Base-by-base conservation (phyloP, 352 stramenopile species). In the Globisporangium barbulae region DNA sequence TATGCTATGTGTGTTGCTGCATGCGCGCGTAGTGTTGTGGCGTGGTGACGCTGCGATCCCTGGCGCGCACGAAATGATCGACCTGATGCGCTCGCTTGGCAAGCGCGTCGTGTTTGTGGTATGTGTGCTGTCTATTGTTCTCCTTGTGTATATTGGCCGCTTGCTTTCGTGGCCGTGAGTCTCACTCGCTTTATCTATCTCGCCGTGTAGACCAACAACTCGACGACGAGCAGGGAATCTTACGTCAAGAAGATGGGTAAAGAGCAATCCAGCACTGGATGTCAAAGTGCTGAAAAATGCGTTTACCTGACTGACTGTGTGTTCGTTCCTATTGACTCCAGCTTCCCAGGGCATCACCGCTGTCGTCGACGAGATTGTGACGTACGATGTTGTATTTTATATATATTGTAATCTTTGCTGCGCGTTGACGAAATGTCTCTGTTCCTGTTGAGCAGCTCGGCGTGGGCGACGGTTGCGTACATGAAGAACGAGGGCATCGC, bases 51-150 rank as follows among this genome's bases (percentile, higher is more conserved):
- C 83, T 33, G 63, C 76, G 30, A 93, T 94, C 52, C 31, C 73
- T 21, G 85, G 85, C 39, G 75, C 85, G n/a, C 85, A 75, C 45
- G 77, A 83, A 41, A 79, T 84, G 60, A 77, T 94, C 37, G 70
- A 35, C 45, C 76, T 91, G 5, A 69, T 94, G 64, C 85, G 78
- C 42, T 84, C 73, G 59, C 82, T 91, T 30, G 77, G 80, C 73
- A 94, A 94, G 76, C 80, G 81, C 53, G 83, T 94, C 35, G 72
- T 94, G 49, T 94, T 94, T 71, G 85, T 94, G 76, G 83, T 93
- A 44, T 37, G 72, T 69, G 2, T 30, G 19, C 8, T 53, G 28
- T 5, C 15, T 19, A 12, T 3, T 52, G 44, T n/a, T 71, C 82
- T 94, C 75, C 81, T 93, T 37, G 72, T 68, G 3, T 30, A 13